Evolutionary conservation across 768 basidiomycete genomes (phyloP), one percentile per base, ranked within the genome.

Genomic region (Cyclocybe cylindracea): DNA sequence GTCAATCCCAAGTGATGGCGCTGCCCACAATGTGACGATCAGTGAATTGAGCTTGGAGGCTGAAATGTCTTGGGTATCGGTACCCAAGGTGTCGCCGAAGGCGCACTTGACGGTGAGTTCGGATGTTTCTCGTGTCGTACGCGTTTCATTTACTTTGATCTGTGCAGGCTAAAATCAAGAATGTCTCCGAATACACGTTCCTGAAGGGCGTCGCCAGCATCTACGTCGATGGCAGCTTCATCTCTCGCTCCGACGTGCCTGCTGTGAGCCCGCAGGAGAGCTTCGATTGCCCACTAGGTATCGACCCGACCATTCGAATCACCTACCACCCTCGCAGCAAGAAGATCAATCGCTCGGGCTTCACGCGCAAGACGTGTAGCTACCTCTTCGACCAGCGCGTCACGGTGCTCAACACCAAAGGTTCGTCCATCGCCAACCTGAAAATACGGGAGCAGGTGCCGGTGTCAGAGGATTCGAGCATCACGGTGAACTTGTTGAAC

Each of bases 151-250:
- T 9, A 44, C 16, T 58, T 11, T n/a, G 18, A 3, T 45, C 5
- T 39, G 11, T 14, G 11, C 53, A 77, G 71, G 72, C 70, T 24
- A 69, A 61, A 44, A 69, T 82, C 50, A 73, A 70, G 58, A 82
- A 82, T 56, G 69, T 70, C 16, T 78, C 76, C 7, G 72, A 77
- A 13, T 78, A 78, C 49, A 70, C 74, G 2, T 60, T 82, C 6
- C 66, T 82, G 11, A 55, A 65, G 0, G 80, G 81, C 0, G 50
- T 59, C 0, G 71, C 75, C 0, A 76, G 68, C 52, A 69, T 80
- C 0, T 81, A 78, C 59, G 65, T 80, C 39, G 76, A 82, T 58
- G 76, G 77, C 19, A 72, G 70, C 51, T 81, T 77, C 57, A 75
- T 79, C n/a, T 64, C 78, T 10, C 69, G 63, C 51, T 72, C 76